Conservation (phyloP, 306 rosid species). For the Cotoneaster glaucophyllus region DNA sequence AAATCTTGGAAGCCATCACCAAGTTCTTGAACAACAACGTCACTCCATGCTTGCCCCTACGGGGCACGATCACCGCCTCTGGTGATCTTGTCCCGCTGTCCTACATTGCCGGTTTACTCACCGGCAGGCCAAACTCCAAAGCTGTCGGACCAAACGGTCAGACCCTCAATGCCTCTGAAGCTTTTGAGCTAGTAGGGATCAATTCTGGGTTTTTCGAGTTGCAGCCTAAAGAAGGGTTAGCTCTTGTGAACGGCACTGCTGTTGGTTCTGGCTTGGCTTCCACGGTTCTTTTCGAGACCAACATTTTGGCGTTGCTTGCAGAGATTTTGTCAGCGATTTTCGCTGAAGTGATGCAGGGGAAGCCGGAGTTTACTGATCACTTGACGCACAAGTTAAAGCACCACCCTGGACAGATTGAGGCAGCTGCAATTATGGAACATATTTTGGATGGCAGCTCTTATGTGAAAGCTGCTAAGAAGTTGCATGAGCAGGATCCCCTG, state of each 20-base stretch:
- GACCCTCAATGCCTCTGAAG: conserved; percentile 47
- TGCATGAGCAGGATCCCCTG: conserved; percentile 75
- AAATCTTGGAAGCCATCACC: conserved; percentile 72
- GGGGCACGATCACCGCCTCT: conserved; percentile 78
- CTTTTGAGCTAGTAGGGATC: conserved; percentile 49
- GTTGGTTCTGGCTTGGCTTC: conserved; percentile 92
- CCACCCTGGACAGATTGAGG: conserved; percentile 94
- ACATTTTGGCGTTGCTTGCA: conserved; percentile 50
- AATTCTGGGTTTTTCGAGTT: conserved; percentile 65
- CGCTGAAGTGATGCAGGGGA: conserved; percentile 85
- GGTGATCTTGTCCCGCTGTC: conserved; percentile 91
- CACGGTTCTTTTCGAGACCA: conserved; percentile 74
- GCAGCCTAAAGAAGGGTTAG: conserved; percentile 92
- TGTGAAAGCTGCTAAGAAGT: conserved; percentile 55
- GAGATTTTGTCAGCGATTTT: conserved; percentile 74
- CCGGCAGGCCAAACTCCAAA: conserved; percentile 71
- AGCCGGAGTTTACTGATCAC: conserved; percentile 88
- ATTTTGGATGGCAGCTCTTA: conserved; percentile 80
- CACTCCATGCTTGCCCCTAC: conserved; percentile 75
- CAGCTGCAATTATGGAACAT: conserved; percentile 96
- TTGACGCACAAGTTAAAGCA: conserved; percentile 84
- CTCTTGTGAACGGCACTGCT: conserved; percentile 88
- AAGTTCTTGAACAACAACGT: conserved; percentile 62
- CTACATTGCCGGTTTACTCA: conserved; percentile 76
- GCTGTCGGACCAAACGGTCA: conserved; percentile 65